Evolutionary conservation across 495 filamentous ascomycete genomes (phyloP).

Genomic region (Letharia lupina): DNA sequence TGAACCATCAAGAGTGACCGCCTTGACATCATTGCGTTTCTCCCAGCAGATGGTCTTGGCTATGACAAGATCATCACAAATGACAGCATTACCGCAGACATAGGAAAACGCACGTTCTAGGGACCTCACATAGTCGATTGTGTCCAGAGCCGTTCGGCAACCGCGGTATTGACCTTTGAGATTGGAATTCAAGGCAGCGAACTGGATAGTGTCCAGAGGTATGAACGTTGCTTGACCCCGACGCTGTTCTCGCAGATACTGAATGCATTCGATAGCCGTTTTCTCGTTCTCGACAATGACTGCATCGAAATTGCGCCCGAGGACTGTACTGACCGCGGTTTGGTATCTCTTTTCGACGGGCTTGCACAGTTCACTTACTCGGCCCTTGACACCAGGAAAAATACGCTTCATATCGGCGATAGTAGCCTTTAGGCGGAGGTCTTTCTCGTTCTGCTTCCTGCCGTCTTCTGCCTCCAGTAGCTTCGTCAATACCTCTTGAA

Average conservation of each 20-base stretch:
- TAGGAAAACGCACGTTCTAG: constrained; percentile 89
- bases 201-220: constrained; percentile 93
- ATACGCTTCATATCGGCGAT: constrained; percentile 80
- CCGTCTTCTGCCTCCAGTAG: constrained; percentile 76
- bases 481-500: constrained; percentile 68
- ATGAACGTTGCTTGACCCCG: constrained; percentile 83
- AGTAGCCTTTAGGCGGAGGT: constrained; percentile 65
- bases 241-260: constrained; percentile 85
- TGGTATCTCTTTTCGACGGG: constrained; percentile 95
- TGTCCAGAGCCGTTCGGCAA: constrained; percentile 87
- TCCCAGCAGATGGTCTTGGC: constrained; percentile 88
- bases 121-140: constrained; percentile 82
- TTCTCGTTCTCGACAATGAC: constrained; percentile 96
- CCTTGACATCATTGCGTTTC: constrained; percentile 78
- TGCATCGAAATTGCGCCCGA: constrained; percentile 88
- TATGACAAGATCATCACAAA: constrained; percentile 78
- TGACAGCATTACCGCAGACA: constrained; percentile 89
- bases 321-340: constrained; percentile 81
- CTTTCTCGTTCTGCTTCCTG: constrained; percentile 73
- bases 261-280: constrained; percentile 86
- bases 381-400: constrained; percentile 83
- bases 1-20: constrained; percentile 83
- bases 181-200: constrained; percentile 77
- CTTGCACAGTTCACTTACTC: constrained; percentile 85
- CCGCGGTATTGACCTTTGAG: constrained; percentile 80